Percentiles rank a stretch among this genome's conserved stretches.
Conservation (phyloP, 148 eudicot genomes). For the Fagopyrum tataricum region DNA sequence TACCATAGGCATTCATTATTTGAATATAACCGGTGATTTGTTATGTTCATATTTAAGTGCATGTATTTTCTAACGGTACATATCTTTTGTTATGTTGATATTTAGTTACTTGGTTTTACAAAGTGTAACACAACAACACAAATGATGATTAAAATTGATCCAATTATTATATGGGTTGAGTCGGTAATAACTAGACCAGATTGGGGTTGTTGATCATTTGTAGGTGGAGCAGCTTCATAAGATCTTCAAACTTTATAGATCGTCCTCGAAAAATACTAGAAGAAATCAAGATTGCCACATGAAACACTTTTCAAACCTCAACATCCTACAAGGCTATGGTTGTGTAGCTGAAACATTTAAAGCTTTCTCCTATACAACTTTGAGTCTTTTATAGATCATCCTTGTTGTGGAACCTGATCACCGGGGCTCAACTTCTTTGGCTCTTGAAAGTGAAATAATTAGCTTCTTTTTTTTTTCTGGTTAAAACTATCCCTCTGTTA, state of each 20-base stretch:
- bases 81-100: not conserved
- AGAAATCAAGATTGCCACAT: constrained; percentile 15
- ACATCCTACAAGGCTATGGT: constrained; percentile 10
- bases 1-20: not conserved
- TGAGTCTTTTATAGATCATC: constrained; percentile 5
- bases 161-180: not conserved
- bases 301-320: constrained; percentile 13
- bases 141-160: not conserved
- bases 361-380: constrained; percentile 4
- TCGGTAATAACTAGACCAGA: not conserved
- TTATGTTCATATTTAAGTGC: not conserved
- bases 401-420: constrained; percentile 13
- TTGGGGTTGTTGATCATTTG: not conserved
- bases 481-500: not conserved
- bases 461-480: not conserved
- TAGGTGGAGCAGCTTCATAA: constrained; percentile 15
- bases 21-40: not conserved
- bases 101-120: not conserved
- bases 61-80: not conserved
- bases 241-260: constrained; percentile 11
- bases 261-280: constrained; percentile 13
- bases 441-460: not conserved
- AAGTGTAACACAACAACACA: not conserved
- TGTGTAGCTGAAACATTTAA: constrained; percentile 14
- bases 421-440: constrained; percentile 10